Evolutionary conservation across 1,284 basidiomycete genomes (phyloP), one percentile per base, ranked within the genome.

Genomic region (Cryptococcus floricola): DNA sequence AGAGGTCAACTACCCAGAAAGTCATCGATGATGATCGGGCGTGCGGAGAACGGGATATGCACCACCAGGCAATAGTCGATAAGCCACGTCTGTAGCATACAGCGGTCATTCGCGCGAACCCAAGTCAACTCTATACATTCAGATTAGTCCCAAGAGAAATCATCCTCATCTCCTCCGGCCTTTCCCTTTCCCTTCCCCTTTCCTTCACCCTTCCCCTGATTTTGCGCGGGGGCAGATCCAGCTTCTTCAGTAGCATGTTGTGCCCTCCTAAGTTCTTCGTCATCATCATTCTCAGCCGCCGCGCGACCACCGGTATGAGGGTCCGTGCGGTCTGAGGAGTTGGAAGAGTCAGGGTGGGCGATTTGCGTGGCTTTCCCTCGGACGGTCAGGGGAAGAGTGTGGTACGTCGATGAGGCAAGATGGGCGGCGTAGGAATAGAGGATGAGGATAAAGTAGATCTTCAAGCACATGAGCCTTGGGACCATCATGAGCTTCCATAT

Each of bases 401-500:
- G 87, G 73, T 96, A 98, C 13, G 91, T 89, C 48, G 91, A 90
- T 68, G 88, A 88, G 39, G 94, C 88, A 47, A 98, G 85, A 75
- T 98, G 95, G 1, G 86, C 81, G 3, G 94, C 93, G 75, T 91
- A 98, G 10, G 95, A 97, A 76, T 98, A 98, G 38, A 98, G 80
- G 39, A 95, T 78, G 34, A 90, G 78, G 39, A 89, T 88, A 76
- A 98, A 94, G 80, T 97, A 98, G 62, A 96, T 81, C 94, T 97
- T 63, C 10, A 23, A 12, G 0, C 2, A 5, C 42, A 44, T 44
- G 14, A 19, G 10, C 25, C 25, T 10, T n/a, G 10, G 25, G 18
- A 12, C 6, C 18, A 3, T 44, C 19, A 12, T 25, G 10, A 10
- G 42, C 19, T 10, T 19, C 9, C 18, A 27, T 4, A 27, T 4